Conservation (phyloP, 2,329 filamentous ascomycete species). For the Ophiosphaerella korrae region DNA sequence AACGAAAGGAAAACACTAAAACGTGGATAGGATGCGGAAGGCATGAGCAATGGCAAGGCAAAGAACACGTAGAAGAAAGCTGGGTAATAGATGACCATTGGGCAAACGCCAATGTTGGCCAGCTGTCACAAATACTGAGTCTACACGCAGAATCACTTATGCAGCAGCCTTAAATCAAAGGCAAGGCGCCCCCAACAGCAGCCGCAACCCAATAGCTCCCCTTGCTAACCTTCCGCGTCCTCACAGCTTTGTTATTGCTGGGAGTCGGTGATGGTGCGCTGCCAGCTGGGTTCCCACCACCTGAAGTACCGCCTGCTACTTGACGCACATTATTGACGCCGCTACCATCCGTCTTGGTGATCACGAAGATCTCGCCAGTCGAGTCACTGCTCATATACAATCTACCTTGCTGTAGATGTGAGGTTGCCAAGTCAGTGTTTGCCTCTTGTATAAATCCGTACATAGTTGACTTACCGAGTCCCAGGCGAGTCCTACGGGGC, state of each 20-base stretch:
- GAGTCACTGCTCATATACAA: conserved; percentile 68
- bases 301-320: conserved; percentile 15
- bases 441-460: too few relatives aligned
- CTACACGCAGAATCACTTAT: not conserved
- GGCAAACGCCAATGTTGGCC: too few relatives aligned
- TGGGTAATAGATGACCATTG: too few relatives aligned
- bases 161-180: not conserved
- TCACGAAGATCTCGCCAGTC: conserved; percentile 69
- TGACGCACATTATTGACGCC: conserved; percentile 30
- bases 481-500: conserved; percentile 64
- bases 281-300: conserved; percentile 13
- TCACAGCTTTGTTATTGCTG: conserved; percentile 1
- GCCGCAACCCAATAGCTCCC: conserved; percentile 13
- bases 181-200: conserved; percentile 4
- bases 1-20: too few relatives aligned
- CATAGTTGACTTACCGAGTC: conserved; percentile 30
- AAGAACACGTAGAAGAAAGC: too few relatives aligned
- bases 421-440: too few relatives aligned
- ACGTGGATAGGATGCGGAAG: too few relatives aligned
- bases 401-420: conserved; percentile 48
- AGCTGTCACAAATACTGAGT: too few relatives aligned
- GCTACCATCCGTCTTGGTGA: conserved; percentile 41
- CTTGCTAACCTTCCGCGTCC: conserved; percentile 2
- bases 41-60: too few relatives aligned
- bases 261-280: conserved; percentile 9